Evolutionary conservation across 805 yeast species (phyloP), one percentile per base, ranked within the genome.

Genomic region (Lipomyces spencermartinsiae): DNA sequence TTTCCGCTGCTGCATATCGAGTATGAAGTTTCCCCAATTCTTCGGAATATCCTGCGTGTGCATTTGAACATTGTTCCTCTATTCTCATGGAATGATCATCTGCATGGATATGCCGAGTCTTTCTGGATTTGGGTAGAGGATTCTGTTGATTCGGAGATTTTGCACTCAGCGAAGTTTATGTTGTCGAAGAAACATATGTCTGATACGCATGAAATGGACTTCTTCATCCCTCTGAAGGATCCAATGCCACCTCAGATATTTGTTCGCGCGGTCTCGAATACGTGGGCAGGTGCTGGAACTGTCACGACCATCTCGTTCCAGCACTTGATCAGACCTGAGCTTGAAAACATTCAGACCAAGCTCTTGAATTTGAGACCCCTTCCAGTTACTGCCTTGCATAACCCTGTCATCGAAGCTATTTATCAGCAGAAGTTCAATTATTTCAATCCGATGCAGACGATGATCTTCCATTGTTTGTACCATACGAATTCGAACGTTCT

Each of bases 401-500:
- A 93, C 75, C 79, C 83, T 0, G 81, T 83, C 16, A 78, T 92
- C 58, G 97, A 93, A 76, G 75, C 81, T 4, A 87, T 93, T 55
- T 95, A 95, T 76, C 80, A 83, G 3, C 67, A 77, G 6, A 87
- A 84, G 73, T 95, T 95, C 82, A 85, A 86, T 65, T 94, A 91
- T 79, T 95, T 95, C 84, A 95, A 95, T 76, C 98, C 99, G 3
- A 93, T 95, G 97, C 99, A 95, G 79, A 94, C 98, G 0, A 94
- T 94, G 98, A 86, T 90, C 0, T 95, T 95, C 80, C 97, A 93
- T 76, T 86, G 97, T 0, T 79, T 95, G 58, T 95, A 93, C 80
- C 88, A 95, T 77, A 80, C 89, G 0, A 86, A 90, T 70, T 84
- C 89, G 1, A 91, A 90, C 76, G 93, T 90, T 0, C 91, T 95